A percentile compares a stretch with the other conserved stretches of the same genome.
phyloP scores from a whole-genome alignment of 2,329 filamentous ascomycete genomes.

The Calonectria multiphialidica region DNA sequence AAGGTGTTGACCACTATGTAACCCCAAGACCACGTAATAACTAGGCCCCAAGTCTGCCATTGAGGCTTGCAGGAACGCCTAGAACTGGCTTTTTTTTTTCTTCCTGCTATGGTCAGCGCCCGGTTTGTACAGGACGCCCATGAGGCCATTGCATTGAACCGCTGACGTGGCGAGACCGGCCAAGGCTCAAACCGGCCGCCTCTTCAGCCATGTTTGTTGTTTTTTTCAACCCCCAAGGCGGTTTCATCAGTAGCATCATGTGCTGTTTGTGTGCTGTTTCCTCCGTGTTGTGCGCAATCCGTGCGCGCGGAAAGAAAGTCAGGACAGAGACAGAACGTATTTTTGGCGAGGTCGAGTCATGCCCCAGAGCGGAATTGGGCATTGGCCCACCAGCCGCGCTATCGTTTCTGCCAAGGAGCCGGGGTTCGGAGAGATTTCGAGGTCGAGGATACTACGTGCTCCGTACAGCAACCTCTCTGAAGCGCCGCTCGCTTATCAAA shows the following conservation, averaged over 20 bases:
- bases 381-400: background rate
- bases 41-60: background rate
- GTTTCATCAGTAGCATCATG: background rate
- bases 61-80: background rate
- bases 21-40: background rate
- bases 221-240: background rate
- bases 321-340: too few species aligned
- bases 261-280: too few species aligned
- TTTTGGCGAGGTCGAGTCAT: background rate
- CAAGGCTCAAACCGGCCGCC: background rate
- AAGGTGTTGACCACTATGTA: background rate
- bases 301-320: background rate
- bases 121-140: background rate
- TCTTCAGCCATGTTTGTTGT: background rate
- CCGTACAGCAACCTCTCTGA: background rate
- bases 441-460: background rate
- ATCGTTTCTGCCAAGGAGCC: background rate
- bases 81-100: too few species aligned
- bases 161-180: background rate
- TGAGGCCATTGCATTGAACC: background rate
- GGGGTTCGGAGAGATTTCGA: background rate
- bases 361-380: background rate
- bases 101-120: background rate
- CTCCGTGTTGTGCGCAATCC: background rate
- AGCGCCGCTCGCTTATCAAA: conserved; percentile 10